A percentile compares a stretch with the other conserved stretches of the same genome.
Conservation (phyloP, 2,329 filamentous ascomycete genomes). For the Aspergillus brasiliensis region DNA sequence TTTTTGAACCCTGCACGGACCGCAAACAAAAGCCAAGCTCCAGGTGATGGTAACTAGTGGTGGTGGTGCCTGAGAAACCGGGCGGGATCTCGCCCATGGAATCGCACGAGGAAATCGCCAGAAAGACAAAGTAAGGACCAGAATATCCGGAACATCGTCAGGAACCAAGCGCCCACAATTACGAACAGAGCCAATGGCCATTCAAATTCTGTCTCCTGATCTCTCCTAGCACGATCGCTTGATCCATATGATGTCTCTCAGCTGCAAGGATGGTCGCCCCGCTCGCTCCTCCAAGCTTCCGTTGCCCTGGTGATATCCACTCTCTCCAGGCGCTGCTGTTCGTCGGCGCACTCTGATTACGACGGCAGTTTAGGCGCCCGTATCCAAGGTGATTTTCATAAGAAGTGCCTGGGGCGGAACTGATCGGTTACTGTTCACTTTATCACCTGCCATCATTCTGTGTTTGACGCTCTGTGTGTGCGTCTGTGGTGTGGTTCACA, state of each 20-base stretch:
- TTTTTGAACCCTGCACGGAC: too few species aligned
- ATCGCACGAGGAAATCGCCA: not conserved
- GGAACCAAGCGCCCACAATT: not conserved
- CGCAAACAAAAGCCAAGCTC: too few species aligned
- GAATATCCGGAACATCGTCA: not conserved
- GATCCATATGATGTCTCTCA: not conserved
- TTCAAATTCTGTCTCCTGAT: too few species aligned
- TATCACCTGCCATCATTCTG: not conserved
- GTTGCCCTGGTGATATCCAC: conserved; percentile 19
- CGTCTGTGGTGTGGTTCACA: not conserved
- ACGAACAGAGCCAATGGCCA: too few species aligned
- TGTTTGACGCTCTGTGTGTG: not conserved
- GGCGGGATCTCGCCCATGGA: not conserved
- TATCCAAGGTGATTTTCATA: conserved; percentile 3
- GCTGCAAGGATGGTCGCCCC: conserved; percentile 10
- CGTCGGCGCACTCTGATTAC: conserved; percentile 9
- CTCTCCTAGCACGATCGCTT: too few species aligned
- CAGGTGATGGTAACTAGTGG: too few species aligned
- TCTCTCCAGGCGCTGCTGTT: conserved; percentile 12
- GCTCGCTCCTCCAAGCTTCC: conserved; percentile 8
- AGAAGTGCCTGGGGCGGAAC: not conserved
- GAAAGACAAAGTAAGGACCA: not conserved
- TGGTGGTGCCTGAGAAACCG: not conserved
- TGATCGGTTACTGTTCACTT: not conserved
- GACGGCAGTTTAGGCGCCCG: conserved; percentile 13